Evolutionary conservation across 2,329 filamentous ascomycete species (phyloP), one percentile per base, ranked within the genome.

Genomic region (Aspergillus novoparasiticus): DNA sequence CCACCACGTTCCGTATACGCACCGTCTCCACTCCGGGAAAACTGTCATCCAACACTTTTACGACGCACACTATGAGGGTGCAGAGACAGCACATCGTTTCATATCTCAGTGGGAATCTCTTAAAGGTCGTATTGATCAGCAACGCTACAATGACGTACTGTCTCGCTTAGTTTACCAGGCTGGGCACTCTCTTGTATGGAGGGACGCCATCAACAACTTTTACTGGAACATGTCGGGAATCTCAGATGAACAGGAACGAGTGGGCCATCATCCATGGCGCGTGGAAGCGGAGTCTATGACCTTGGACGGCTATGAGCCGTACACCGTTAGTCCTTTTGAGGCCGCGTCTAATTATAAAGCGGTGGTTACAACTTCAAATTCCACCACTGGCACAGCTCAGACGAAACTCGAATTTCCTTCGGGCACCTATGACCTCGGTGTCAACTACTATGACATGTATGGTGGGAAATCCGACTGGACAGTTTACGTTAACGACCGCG

Each of bases 41-140:
- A 90, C 89, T 0, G 87, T 92, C 3, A 89, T 89, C 58, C 87
- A 89, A 69, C 86, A 89, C 69, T 88, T 89, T 73, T 89, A 89
- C 69, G 84, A 89, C 64, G 85, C 86, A 0, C 87, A 89, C 64
- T 88, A 89, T 66, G 74, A 76, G 9, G 87, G 87, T 8, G 84
- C 87, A 6, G 82, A 81, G n/a, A 85, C 81, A 0, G 89, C 86
- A 0, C 87, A 90, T 61, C 82, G 79, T 0, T 90, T 90, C 68
- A 60, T 72, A 4, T 58, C 64, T 0, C 70, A 78, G 28, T 91
- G 88, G 88, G 76, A 84, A 59, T 77, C 79, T 0, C 78, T 91
- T 0, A 68, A 82, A 57, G 85, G 81, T 1, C 83, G 83, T 51
- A 81, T 91, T 54, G 89, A 92, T 72, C 64, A 75, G 5, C 82